Base-by-base conservation (phyloP, 176 grass and related monocot species). In the Oryza meyeriana region DNA sequence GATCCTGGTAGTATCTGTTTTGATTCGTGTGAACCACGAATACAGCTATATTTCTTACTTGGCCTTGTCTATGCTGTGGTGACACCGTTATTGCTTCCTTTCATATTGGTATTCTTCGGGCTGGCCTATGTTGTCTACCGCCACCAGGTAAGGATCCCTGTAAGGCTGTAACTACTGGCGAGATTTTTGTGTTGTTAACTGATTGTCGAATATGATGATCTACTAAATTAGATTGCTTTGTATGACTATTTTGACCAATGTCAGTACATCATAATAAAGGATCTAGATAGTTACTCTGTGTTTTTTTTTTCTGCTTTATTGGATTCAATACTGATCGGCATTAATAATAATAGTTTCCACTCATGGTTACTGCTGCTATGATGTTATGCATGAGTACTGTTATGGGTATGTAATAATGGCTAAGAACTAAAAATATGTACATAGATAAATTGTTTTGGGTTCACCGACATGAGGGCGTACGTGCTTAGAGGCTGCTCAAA, bases 41-140 rank as follows among this genome's bases (percentile, higher is more conserved):
- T 98, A 86, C 96, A 98, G 63, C 85, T 98, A 20, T 98, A 98
- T 86, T 98, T 95, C 74, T 84, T 98, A 76, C 90, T 98, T 33
- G 96, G 96, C 22, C 92, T 98, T 74, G 91, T 91, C 78, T 98
- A 98, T 78, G 85, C 93, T 64, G 82, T 83, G 2, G 89, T 98
- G 75, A 98, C 96, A 10, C 96, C 96, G 18, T 66, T 98, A 75
- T 75, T 98, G 48, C 90, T 98, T 75, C 96, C 96, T 57, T 98
- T 93, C 68, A 98, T 98, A 63, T 64, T 98, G 79, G 78, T 98
- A 17, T 98, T 98, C 82, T 98, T 95, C 44, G 92, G 55, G 10
- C 47, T 98, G 3, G 96, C 93, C 66, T 98, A 95, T 78, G 77
- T 98, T 30, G 91, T 98, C 40, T 98, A 90, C 50, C 96, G 96